Evolutionary conservation across 192 early-diverging fungal species (phyloP), one percentile per base, ranked within the genome.

Genomic region (Coemansia guatemalensis): DNA sequence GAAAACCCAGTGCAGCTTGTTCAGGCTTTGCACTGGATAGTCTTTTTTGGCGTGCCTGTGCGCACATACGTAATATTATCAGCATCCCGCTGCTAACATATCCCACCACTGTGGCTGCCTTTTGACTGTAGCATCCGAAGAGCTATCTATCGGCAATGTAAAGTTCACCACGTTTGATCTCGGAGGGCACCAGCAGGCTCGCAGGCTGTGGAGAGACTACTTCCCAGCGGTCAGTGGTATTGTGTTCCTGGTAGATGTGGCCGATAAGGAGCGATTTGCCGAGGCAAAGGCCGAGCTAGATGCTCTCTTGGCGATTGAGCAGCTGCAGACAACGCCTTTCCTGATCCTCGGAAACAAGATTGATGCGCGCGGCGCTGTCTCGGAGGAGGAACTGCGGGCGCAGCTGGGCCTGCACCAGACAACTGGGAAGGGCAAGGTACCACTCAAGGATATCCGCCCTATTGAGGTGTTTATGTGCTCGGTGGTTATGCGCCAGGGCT

Each of bases 381-480:
- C 90, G 20, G 97, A 99, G 81, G 95, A 97, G 56, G 88, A 88
- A 67, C 87, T 99, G 60, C 85, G 95, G 71, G 81, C 86, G 55
- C 82, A 82, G 48, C 87, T 99, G 58, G 95, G 96, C 26, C 85
- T 99, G 66, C 92, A 89, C 89, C 95, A 99, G 82, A 97, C 95
- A 50, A 99, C 95, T 48, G 97, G 97, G 69, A 98, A 97, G 85
- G 97, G 97, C 78, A 97, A 95, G 83, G 89, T 94, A 39, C 86
- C 88, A 57, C 86, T 96, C 74, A 92, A 91, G 75, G 91, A 95
- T 70, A 92, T 95, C 69, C 88, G 97, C 58, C 92, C 97, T 49
- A 95, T 99, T 67, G 97, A 99, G 85, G 87, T 99, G 56, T 99
- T 95, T 74, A 99, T 99, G 97, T 97, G 95, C 86, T 97, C 95